These are phyloP conservation scores for Aristolochia californica DNA, from an alignment of 164 flowering plant genomes.

Conservation along the genomic window DNA sequence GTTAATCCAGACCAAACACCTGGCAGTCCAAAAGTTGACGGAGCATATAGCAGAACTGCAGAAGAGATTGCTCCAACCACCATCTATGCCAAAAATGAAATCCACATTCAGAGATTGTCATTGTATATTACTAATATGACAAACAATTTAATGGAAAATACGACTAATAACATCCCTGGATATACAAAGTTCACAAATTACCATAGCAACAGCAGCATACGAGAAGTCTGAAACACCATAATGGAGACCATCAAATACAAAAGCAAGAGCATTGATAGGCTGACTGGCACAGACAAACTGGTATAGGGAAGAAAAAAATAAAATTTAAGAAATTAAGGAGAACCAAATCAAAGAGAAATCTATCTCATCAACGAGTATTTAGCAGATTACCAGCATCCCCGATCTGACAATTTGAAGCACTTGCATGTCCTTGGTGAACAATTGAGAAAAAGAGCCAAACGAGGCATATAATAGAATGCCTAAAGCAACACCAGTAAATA, in stretches of 20 bases:
- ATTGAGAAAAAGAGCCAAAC: conserved; percentile 49
- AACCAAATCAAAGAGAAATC: neutral
- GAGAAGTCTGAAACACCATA: conserved; percentile 88
- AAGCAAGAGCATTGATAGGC: conserved; percentile 83
- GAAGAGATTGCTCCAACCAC: conserved; percentile 66
- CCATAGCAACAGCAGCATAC: conserved; percentile 81
- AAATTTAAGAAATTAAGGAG: neutral
- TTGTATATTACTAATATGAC: too few relatives aligned
- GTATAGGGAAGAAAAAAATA: conserved; percentile 5
- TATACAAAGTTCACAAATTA: conserved; percentile 11
- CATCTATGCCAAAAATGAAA: conserved; percentile 31
- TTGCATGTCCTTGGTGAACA: conserved; percentile 73
- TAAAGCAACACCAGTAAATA: conserved; percentile 53
- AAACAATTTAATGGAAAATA: too few relatives aligned
- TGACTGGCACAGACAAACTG: conserved; percentile 93
- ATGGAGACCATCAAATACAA: conserved; percentile 85
- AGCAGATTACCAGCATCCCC: conserved; percentile 53
- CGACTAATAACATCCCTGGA: too few relatives aligned
- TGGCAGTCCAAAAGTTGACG: conserved; percentile 50
- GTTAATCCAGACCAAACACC: conserved; percentile 92
- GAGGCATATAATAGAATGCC: conserved; percentile 51
- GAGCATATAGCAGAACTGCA: conserved; percentile 57
- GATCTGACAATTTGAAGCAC: conserved; percentile 58
- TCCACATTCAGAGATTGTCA: too few relatives aligned
- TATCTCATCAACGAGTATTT: neutral